Evolutionary conservation across 495 filamentous ascomycete genomes (phyloP), one percentile per base, ranked within the genome.

Genomic region (Amphirosellinia nigrospora): DNA sequence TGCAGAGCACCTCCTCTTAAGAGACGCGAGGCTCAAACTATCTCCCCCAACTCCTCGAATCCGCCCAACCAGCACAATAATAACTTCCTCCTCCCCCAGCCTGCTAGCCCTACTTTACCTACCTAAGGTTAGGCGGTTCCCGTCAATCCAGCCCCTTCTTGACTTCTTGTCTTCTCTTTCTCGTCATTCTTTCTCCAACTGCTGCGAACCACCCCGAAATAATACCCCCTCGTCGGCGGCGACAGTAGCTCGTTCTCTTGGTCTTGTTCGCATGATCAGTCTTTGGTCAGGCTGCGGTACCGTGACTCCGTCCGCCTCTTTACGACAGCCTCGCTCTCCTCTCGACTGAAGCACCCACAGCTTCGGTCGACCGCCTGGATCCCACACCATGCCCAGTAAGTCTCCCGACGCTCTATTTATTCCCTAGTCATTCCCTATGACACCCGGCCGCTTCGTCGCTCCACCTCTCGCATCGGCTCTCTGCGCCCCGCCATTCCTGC

Each of bases 341-440:
- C 26, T 39, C 45, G 59, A 30, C 60, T 46, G 68, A 48, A 70
- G 59, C 59, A 19, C 64, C 26, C 16, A 10, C 36, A 58, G 46
- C 60, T 70, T 64, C 48, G 28, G 60, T 53, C 68, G 46, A 58
- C 60, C 46, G 21, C 9, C 28, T 36, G n/a, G 55, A 48, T 28
- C 28, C 45, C 39, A 21, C 36, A 64, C 28, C 46, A 70, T 70
- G 68, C 68, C 59, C n/a, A 70, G 68, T 70, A 70, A 70, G 68
- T 64, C 34, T 56, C 45, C 28, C 13, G 43, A 32, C 21, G 15
- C 30, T 43, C 43, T 69, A 6, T 21, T 39, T 69, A 30, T 32
- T 11, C 16, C 3, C n/a, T 4, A 61, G 38, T 41, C 28, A 3
- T 61, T 68, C 21, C 45, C 32, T 62, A 19, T 53, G 13, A 28